Conservation (phyloP, 2,329 filamentous ascomycete species). For the Chaetomium globosum region DNA sequence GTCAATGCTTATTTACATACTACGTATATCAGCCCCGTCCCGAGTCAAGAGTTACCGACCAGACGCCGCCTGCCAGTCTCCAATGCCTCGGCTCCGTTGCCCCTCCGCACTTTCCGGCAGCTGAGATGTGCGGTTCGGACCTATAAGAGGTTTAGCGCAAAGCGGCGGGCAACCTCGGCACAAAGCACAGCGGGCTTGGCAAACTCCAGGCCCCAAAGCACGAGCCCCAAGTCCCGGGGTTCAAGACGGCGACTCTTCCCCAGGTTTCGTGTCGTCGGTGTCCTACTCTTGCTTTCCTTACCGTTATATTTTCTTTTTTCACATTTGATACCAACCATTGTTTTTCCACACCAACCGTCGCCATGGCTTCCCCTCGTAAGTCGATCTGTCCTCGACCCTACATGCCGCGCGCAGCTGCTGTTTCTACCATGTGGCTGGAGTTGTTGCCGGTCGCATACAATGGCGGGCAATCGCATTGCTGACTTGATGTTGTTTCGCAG, state of each 20-base stretch:
- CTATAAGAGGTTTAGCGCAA: slow-evolving; percentile 25
- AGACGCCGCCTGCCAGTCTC: neutral
- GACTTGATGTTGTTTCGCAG: slow-evolving; percentile 48
- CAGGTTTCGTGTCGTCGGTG: slow-evolving; percentile 27
- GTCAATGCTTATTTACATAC: neutral
- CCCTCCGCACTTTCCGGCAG: slow-evolving; percentile 22
- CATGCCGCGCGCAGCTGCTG: neutral
- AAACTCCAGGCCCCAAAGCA: slow-evolving; percentile 1
- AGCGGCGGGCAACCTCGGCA: slow-evolving; percentile 32
- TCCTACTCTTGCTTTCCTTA: slow-evolving; percentile 5
- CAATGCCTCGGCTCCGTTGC: slow-evolving; percentile 25
- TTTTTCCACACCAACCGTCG: slow-evolving; percentile 35
- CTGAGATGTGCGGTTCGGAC: neutral
- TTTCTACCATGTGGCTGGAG: neutral
- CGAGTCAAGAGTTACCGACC: neutral
- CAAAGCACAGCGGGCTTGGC: slow-evolving; percentile 21
- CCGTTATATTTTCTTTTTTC: slow-evolving; percentile 8
- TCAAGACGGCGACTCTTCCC: slow-evolving; percentile 28
- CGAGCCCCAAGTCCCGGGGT: neutral
- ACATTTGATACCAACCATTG: slow-evolving; percentile 30
- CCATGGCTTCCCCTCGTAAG: slow-evolving; percentile 82
- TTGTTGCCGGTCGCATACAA: neutral
- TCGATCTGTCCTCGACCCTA: neutral
- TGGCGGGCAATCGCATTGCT: slow-evolving; percentile 11
- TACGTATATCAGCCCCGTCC: slow-evolving; percentile 8